Evolutionary conservation across 2,329 filamentous ascomycete genomes (phyloP).

Genomic region (Macrophomina pseudophaseolina): DNA sequence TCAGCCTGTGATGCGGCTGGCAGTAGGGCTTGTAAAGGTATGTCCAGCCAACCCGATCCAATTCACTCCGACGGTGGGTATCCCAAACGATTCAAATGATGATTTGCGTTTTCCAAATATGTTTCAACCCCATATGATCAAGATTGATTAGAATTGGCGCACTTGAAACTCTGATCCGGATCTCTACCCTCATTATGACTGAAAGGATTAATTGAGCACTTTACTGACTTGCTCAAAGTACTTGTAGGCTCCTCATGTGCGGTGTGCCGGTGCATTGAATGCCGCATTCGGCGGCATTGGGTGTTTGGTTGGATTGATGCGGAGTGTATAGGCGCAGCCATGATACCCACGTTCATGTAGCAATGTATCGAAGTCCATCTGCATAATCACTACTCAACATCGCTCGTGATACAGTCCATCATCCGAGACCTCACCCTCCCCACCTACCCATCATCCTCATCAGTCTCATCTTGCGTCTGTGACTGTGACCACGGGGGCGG

Average conservation of each 20-base stretch:
- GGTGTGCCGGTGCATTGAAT: neutral
- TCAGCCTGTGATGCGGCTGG: neutral
- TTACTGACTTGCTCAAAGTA: neutral
- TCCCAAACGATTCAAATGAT: slow-evolving; percentile 2
- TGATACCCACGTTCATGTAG: neutral
- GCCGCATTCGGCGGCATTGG: neutral
- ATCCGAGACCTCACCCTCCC: no score
- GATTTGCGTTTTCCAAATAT: slow-evolving; percentile 18
- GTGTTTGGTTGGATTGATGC: neutral
- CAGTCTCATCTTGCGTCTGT: neutral
- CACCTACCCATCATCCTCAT: slow-evolving; percentile 12
- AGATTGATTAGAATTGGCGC: slow-evolving; percentile 15
- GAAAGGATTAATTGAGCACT: neutral
- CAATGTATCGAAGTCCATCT: neutral
- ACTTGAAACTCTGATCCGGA: slow-evolving; percentile 19
- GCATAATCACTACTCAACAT: neutral
- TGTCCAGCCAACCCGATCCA: neutral
- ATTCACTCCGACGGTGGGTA: neutral
- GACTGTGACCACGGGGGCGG: slow-evolving; percentile 19
- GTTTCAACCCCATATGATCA: slow-evolving; percentile 24
- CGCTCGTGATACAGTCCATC: neutral
- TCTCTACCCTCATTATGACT: neutral
- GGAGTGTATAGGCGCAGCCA: neutral
- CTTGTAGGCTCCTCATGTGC: neutral
- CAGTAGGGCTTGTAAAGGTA: neutral